These are phyloP conservation scores for Claviceps pazoutovae DNA, from an alignment of 2,329 filamentous ascomycete genomes.

Conservation along the genomic window DNA sequence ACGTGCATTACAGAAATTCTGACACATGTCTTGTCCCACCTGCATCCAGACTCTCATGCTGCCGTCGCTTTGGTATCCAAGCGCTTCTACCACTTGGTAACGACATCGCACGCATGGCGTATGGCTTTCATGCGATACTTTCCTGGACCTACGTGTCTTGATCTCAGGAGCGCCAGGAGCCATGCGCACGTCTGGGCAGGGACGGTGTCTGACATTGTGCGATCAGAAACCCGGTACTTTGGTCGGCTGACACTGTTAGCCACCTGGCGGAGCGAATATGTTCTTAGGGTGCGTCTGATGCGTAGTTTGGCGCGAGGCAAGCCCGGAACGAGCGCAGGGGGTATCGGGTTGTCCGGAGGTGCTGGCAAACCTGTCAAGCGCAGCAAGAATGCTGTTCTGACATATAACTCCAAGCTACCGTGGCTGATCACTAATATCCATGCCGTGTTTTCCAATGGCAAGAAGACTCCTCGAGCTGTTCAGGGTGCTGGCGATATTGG, in stretches of 20 bases:
- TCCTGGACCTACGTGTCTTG: constrained; percentile 46
- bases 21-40: constrained; percentile 79
- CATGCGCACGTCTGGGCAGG: constrained; percentile 27
- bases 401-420: constrained; percentile 72
- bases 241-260: constrained; percentile 67
- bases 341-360: constrained; percentile 37
- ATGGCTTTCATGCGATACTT: constrained; percentile 88
- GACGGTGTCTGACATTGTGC: constrained; percentile 39
- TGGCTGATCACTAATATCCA: constrained; percentile 70
- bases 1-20: constrained; percentile 55
- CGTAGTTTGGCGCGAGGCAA: constrained; percentile 73
- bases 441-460: constrained; percentile 58
- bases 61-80: constrained; percentile 75
- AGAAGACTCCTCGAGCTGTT: constrained; percentile 64
- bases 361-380: constrained; percentile 44
- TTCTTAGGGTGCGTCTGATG: constrained; percentile 71
- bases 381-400: constrained; percentile 58
- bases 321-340: constrained; percentile 44
- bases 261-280: constrained; percentile 95
- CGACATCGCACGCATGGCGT: constrained; percentile 84
- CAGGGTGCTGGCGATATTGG: constrained; percentile 73
- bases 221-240: constrained; percentile 66
- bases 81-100: constrained; percentile 75
- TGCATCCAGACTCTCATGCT: constrained; percentile 72
- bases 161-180: constrained; percentile 19